phyloP scores from a whole-genome alignment of 2,329 filamentous ascomycete genomes.

The Hypoxylon rubiginosum region DNA sequence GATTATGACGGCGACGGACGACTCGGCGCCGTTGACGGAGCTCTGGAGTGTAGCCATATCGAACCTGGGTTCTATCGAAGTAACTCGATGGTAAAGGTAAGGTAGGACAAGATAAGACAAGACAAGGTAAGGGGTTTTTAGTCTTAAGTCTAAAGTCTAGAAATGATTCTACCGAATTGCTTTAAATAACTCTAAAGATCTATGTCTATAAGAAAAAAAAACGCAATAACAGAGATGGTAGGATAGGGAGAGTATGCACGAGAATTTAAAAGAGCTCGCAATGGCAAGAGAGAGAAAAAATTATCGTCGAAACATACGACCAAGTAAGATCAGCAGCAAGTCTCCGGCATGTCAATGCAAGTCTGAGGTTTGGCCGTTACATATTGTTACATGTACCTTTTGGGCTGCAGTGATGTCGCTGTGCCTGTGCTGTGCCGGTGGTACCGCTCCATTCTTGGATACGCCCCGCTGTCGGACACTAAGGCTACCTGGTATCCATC shows the following conservation, averaged over 20 bases:
- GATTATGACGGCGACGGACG: slow-evolving; percentile 76
- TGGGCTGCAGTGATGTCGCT: not conserved
- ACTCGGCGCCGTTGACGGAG: slow-evolving; percentile 62
- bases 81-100: slow-evolving; percentile 7
- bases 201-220: slow-evolving; percentile 19
- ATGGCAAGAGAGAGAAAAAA: slow-evolving; percentile 12
- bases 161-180: slow-evolving; percentile 5
- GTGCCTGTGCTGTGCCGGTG: no score
- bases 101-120: not conserved
- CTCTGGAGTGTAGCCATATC: slow-evolving; percentile 61
- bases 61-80: slow-evolving; percentile 8
- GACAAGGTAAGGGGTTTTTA: not conserved
- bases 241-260: not conserved
- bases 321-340: slow-evolving; percentile 28
- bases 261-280: slow-evolving; percentile 10
- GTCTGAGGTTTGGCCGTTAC: slow-evolving; percentile 30
- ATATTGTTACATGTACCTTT: slow-evolving; percentile 5
- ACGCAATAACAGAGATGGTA: slow-evolving; percentile 5
- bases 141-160: not conserved
- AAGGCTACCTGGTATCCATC: not conserved
- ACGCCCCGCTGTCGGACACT: not conserved
- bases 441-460: slow-evolving; percentile 8
- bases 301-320: slow-evolving; percentile 31
- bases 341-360: slow-evolving; percentile 33
- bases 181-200: slow-evolving; percentile 23